These are phyloP conservation scores for Ambrosiella cleistominuta DNA, from an alignment of 2,329 filamentous ascomycete genomes.

Conservation along the genomic window DNA sequence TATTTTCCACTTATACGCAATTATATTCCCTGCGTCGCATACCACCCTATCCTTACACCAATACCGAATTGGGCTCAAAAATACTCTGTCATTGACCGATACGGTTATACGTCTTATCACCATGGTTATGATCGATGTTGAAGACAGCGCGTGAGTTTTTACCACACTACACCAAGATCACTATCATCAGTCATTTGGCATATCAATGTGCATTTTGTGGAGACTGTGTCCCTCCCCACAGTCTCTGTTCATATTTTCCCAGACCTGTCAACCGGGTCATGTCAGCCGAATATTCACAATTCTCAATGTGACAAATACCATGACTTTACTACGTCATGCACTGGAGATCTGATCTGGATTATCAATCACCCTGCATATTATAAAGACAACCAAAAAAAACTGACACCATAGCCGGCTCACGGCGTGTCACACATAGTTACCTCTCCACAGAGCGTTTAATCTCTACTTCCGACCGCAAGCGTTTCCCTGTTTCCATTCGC, in stretches of 20 bases:
- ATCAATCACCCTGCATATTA: background rate
- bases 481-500: slow-evolving; percentile 49
- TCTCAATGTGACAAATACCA: too few relatives aligned
- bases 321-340: background rate
- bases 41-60: slow-evolving; percentile 2
- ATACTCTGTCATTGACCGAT: slow-evolving; percentile 1
- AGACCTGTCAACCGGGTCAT: background rate
- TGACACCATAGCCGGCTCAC: background rate
- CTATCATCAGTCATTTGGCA: background rate
- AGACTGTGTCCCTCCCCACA: background rate
- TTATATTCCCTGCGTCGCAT: slow-evolving; percentile 1
- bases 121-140: slow-evolving; percentile 28
- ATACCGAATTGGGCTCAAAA: background rate
- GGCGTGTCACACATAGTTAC: slow-evolving; percentile 26
- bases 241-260: background rate
- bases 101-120: background rate
- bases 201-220: background rate
- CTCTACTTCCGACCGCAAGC: slow-evolving; percentile 40
- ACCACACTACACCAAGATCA: background rate
- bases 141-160: slow-evolving; percentile 9
- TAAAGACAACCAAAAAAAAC: background rate
- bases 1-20: background rate
- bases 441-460: slow-evolving; percentile 50
- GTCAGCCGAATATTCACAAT: background rate
- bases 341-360: background rate